A percentile compares a stretch with the other conserved stretches of the same genome.
These are phyloP conservation scores for Trichoderma semiorbis DNA, from an alignment of 2,329 filamentous ascomycete genomes.

Conservation along the genomic window DNA sequence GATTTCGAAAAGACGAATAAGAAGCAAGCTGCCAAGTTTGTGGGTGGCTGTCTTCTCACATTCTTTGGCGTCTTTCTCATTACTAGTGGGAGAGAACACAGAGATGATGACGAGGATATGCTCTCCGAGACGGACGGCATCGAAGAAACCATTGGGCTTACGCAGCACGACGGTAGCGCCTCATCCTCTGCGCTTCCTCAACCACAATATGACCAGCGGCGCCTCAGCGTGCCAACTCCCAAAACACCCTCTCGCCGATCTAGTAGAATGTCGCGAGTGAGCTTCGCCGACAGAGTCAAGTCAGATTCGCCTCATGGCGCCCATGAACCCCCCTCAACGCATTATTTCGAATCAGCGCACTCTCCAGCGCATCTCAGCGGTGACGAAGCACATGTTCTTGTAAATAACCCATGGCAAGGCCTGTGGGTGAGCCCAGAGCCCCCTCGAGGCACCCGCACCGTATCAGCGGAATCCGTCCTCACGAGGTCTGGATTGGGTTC, in stretches of 20 bases:
- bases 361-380: slow-evolving; percentile 34
- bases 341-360: slow-evolving; percentile 30
- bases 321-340: slow-evolving; percentile 36
- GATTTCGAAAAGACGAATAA: slow-evolving; percentile 84
- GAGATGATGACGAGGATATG: slow-evolving; percentile 55
- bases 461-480: slow-evolving; percentile 37
- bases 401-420: slow-evolving; percentile 45
- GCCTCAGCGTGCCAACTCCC: slow-evolving; percentile 24
- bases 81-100: slow-evolving; percentile 71
- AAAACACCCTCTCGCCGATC: slow-evolving; percentile 44
- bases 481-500: slow-evolving; percentile 24
- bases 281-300: slow-evolving; percentile 41
- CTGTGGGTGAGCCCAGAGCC: slow-evolving; percentile 31
- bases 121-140: slow-evolving; percentile 55
- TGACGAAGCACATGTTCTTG: slow-evolving; percentile 38
- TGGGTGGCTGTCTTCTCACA: slow-evolving; percentile 85
- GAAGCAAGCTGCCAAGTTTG: slow-evolving; percentile 75
- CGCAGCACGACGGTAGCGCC: slow-evolving; percentile 43
- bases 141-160: slow-evolving; percentile 61
- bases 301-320: slow-evolving; percentile 36
- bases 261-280: slow-evolving; percentile 45
- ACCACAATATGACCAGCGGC: background rate
- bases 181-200: slow-evolving; percentile 18
- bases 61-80: slow-evolving; percentile 98
- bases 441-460: slow-evolving; percentile 36